Conservation (phyloP, 2,329 filamentous ascomycete genomes). For the Cercospora nicotianae region DNA sequence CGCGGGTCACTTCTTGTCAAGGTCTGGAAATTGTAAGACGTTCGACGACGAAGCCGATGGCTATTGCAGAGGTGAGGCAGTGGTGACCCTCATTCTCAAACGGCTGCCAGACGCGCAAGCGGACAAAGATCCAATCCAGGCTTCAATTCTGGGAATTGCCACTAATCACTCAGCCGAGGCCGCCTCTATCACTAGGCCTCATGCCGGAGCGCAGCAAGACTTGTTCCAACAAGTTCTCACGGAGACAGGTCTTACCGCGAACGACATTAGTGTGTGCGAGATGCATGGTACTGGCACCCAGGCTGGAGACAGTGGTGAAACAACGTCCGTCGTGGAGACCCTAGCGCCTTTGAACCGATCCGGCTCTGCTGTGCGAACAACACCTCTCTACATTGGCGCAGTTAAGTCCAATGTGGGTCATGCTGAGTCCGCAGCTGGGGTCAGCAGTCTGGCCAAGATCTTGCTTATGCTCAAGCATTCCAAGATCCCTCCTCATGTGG, state of each 20-base stretch:
- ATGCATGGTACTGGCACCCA: constrained; percentile 90
- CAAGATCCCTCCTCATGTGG: constrained; percentile 64
- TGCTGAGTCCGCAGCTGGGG: constrained; percentile 55
- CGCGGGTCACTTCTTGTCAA: constrained; percentile 27
- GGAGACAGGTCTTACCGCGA: constrained; percentile 70
- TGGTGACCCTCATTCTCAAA: constrained; percentile 41
- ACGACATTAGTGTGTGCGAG: constrained; percentile 78
- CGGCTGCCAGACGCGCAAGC: constrained; percentile 61
- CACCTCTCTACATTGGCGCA: constrained; percentile 51
- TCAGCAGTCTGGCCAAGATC: constrained; percentile 63
- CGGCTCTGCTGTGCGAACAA: constrained; percentile 50
- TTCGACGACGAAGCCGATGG: constrained; percentile 37
- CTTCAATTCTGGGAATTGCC: constrained; percentile 69
- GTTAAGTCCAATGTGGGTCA: constrained; percentile 58
- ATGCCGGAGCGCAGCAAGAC: constrained; percentile 71
- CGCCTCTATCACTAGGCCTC: constrained; percentile 80
- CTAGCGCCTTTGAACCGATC: constrained; percentile 58
- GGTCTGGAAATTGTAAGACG: constrained; percentile 30
- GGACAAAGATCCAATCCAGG: constrained; percentile 70
- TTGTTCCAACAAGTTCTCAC: constrained; percentile 70
- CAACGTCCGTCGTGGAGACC: constrained; percentile 70
- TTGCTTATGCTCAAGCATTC: constrained; percentile 65
- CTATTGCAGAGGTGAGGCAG: constrained; percentile 38
- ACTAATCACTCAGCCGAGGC: constrained; percentile 82
- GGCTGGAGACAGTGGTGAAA: constrained; percentile 78